phyloP scores from a whole-genome alignment of 139 green algal genomes.

The Deuterostichococcus epilithicus region DNA sequence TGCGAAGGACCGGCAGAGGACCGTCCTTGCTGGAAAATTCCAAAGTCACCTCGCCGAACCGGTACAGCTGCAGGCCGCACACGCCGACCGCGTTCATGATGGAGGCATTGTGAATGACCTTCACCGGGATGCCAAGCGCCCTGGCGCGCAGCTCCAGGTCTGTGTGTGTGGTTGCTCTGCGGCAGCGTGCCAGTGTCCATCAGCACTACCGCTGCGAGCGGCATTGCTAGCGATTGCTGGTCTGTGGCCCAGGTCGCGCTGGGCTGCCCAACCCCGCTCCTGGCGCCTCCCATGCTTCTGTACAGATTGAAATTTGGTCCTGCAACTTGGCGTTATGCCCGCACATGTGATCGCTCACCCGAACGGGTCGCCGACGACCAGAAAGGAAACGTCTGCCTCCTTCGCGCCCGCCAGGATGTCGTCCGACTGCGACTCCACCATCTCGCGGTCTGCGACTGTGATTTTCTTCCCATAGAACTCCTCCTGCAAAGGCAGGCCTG shows the following conservation, averaged over 20 bases:
- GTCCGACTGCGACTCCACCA: slow-evolving; percentile 88
- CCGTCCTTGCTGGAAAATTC: no score
- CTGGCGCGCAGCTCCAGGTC: slow-evolving; percentile 88
- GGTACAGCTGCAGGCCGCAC: slow-evolving; percentile 93
- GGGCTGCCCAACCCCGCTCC: no score
- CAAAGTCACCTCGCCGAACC: slow-evolving; percentile 92
- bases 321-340: no score
- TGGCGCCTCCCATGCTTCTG: no score
- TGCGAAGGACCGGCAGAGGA: no score
- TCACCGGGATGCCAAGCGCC: slow-evolving; percentile 67
- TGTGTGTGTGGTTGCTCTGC: slow-evolving; percentile 90
- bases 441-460: slow-evolving; percentile 85
- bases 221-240: background rate
- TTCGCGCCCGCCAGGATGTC: slow-evolving; percentile 78
- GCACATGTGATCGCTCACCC: slow-evolving; percentile 61
- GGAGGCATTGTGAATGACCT: slow-evolving; percentile 93
- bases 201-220: no score
- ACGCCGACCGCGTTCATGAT: slow-evolving; percentile 95
- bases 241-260: background rate
- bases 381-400: slow-evolving; percentile 85
- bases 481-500: slow-evolving; percentile 64
- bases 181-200: background rate
- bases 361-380: slow-evolving; percentile 97
- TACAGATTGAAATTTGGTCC: background rate
- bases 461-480: slow-evolving; percentile 89